These are phyloP conservation scores for Hypoxylon fragiforme DNA, from an alignment of 495 filamentous ascomycete species.

Conservation along the genomic window DNA sequence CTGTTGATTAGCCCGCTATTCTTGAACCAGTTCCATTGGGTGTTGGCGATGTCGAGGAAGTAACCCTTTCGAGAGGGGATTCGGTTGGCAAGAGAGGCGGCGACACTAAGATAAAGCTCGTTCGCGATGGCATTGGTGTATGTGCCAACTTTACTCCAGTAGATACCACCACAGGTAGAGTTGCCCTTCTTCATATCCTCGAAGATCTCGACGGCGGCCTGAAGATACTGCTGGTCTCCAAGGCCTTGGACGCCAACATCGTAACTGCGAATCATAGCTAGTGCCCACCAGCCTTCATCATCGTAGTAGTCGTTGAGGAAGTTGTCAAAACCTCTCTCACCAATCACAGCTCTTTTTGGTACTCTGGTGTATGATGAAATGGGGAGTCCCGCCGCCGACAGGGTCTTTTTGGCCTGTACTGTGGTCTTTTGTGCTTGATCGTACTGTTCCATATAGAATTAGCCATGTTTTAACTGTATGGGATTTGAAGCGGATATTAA, in stretches of 20 bases:
- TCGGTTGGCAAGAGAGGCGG: slow-evolving; percentile 74
- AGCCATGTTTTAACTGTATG: background rate
- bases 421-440: slow-evolving; percentile 43
- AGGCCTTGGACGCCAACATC: slow-evolving; percentile 55
- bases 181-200: slow-evolving; percentile 62
- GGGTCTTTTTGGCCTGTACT: slow-evolving; percentile 37
- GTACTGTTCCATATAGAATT: slow-evolving; percentile 17
- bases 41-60: slow-evolving; percentile 60
- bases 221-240: slow-evolving; percentile 55
- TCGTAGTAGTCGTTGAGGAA: slow-evolving; percentile 70
- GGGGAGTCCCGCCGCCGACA: slow-evolving; percentile 36
- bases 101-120: slow-evolving; percentile 71
- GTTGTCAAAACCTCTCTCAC: slow-evolving; percentile 43
- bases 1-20: slow-evolving; percentile 65
- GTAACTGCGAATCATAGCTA: slow-evolving; percentile 66
- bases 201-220: slow-evolving; percentile 62
- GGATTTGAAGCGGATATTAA: background rate
- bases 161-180: slow-evolving; percentile 64
- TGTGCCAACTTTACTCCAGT: slow-evolving; percentile 63
- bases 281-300: slow-evolving; percentile 75
- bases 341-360: slow-evolving; percentile 16
- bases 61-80: slow-evolving; percentile 48
- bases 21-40: slow-evolving; percentile 71
- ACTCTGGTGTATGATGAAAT: slow-evolving; percentile 39
- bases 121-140: slow-evolving; percentile 76